Evolutionary conservation across 345 rosid genomes (phyloP).

Genomic region (Turnera subulata): DNA sequence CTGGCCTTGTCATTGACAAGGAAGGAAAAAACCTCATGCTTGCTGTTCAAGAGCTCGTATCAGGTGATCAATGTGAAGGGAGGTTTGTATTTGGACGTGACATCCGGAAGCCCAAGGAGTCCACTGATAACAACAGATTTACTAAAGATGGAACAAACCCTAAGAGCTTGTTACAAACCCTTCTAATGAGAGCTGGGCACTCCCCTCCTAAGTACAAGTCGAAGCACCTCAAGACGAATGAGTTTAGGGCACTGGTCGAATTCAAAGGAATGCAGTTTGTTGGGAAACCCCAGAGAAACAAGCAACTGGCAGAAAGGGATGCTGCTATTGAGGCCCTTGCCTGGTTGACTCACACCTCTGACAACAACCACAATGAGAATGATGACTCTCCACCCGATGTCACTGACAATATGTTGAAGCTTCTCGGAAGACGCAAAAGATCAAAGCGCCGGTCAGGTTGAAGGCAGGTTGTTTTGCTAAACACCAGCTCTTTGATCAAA

Average conservation of each 20-base stretch:
- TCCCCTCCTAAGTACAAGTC: constrained; percentile 96
- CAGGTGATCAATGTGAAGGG: constrained; percentile 96
- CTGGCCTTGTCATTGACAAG: constrained; percentile 64
- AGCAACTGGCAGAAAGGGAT: constrained; percentile 92
- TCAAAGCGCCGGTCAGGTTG: constrained; percentile 58
- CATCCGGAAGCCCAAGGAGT: constrained; percentile 51
- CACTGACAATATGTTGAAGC: constrained; percentile 94
- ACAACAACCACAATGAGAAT: constrained; percentile 32
- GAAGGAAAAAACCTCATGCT: constrained; percentile 90
- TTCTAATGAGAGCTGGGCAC: constrained; percentile 93
- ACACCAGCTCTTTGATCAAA: too few relatives aligned
- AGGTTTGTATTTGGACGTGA: constrained; percentile 92
- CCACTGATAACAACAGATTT: constrained; percentile 46
- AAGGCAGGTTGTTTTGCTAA: constrained; percentile 70
- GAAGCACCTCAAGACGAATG: constrained; percentile 88
- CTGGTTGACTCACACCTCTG: constrained; percentile 88
- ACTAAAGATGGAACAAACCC: constrained; percentile 89
- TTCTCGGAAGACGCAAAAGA: constrained; percentile 71
- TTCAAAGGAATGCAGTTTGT: constrained; percentile 98
- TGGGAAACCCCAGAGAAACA: constrained; percentile 87
- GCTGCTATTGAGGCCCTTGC: constrained; percentile 96
- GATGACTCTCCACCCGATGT: constrained; percentile 62
- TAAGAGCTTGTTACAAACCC: constrained; percentile 86
- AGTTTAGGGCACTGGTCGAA: constrained; percentile 88
- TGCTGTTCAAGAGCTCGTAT: constrained; percentile 85